Conservation (phyloP, 306 rosid species). For the Quercus mongolica region DNA sequence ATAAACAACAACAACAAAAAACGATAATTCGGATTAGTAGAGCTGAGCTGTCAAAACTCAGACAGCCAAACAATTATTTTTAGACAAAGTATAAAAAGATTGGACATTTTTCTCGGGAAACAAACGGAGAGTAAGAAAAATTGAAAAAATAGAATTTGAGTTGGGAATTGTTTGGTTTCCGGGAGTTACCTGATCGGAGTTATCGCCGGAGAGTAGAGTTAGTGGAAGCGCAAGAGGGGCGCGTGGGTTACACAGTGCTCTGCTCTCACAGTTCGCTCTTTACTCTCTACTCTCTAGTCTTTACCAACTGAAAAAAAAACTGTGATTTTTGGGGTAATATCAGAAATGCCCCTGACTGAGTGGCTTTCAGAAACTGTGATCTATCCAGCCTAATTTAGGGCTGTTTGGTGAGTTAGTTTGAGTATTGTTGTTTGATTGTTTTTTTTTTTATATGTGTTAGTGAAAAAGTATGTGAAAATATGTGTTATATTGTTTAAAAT, state of each 20-base stretch:
- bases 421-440: no score
- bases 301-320: neutral
- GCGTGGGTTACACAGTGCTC: neutral
- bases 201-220: neutral
- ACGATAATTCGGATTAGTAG: neutral
- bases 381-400: no score
- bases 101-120: neutral
- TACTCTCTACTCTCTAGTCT: no score
- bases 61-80: neutral
- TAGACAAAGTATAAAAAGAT: neutral
- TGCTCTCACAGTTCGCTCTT: neutral
- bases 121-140: neutral
- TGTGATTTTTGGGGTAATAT: neutral
- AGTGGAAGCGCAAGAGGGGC: neutral
- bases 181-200: constrained; percentile 5
- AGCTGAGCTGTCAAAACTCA: neutral
- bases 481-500: no score
- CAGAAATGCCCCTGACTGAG: neutral
- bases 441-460: no score
- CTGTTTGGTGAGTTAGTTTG: no score
- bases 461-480: no score
- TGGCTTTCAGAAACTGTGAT: neutral
- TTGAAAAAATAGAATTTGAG: neutral
- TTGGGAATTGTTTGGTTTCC: neutral
- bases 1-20: neutral